Percentiles rank a stretch among this genome's conserved stretches.
phyloP scores from a whole-genome alignment of 2,329 filamentous ascomycete genomes.

The Pseudogymnoascus sp. region DNA sequence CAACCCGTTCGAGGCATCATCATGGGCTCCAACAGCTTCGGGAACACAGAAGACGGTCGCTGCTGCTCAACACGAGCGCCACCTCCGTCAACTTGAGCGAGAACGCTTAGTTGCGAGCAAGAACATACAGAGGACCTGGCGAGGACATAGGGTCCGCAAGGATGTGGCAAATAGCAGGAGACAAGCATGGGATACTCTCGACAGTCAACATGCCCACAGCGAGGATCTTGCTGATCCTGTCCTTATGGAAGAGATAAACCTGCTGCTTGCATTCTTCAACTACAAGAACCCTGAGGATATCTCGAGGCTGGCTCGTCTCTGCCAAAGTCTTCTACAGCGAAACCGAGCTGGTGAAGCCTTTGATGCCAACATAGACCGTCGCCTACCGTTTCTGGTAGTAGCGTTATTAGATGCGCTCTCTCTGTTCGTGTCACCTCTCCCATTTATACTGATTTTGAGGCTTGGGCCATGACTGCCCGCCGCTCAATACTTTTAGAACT shows the following conservation, averaged over 20 bases:
- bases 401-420: neutral
- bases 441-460: neutral
- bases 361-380: neutral
- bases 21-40: constrained; percentile 50
- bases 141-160: constrained; percentile 62
- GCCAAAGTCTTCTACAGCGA: constrained; percentile 34
- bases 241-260: constrained; percentile 36
- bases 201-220: constrained; percentile 33
- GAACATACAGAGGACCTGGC: constrained; percentile 73
- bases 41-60: constrained; percentile 72
- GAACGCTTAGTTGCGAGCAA: constrained; percentile 67
- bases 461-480: neutral
- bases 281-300: constrained; percentile 40
- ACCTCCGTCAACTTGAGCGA: constrained; percentile 72
- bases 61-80: constrained; percentile 79
- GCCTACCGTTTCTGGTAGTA: neutral
- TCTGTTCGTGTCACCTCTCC: neutral
- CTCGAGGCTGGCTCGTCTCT: constrained; percentile 40
- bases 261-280: constrained; percentile 46
- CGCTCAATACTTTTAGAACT: too few species aligned
- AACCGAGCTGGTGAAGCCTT: neutral
- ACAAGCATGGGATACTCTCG: constrained; percentile 54
- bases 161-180: constrained; percentile 51
- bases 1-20: constrained; percentile 69
- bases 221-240: constrained; percentile 29